Conservation (phyloP, 495 filamentous ascomycete genomes). For the Talaromyces trachyspermus region DNA sequence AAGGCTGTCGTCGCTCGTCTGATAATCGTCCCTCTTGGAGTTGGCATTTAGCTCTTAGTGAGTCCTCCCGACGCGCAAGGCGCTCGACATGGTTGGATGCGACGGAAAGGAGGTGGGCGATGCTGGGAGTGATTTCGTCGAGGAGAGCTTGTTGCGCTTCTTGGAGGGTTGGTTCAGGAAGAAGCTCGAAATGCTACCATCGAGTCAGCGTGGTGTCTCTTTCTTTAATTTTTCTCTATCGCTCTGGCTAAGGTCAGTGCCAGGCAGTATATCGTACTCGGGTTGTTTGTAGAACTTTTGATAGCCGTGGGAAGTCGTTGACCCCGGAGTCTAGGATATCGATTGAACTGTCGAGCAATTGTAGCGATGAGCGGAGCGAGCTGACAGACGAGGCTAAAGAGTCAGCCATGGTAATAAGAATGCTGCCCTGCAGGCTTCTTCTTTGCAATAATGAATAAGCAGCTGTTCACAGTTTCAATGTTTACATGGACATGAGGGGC, state of each 20-base stretch:
- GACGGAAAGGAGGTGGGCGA: slow-evolving; percentile 56
- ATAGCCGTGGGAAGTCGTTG: slow-evolving; percentile 65
- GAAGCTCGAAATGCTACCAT: slow-evolving; percentile 71
- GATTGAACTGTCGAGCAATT: slow-evolving; percentile 68
- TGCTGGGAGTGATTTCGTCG: slow-evolving; percentile 68
- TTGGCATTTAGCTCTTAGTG: slow-evolving; percentile 61
- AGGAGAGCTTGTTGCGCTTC: slow-evolving; percentile 62
- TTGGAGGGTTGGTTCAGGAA: slow-evolving; percentile 59
- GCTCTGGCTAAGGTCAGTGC: too few relatives aligned
- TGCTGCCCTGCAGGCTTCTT: too few relatives aligned
- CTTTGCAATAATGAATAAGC: not conserved
- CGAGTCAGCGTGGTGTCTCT: too few relatives aligned
- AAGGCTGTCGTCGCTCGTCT: slow-evolving; percentile 16
- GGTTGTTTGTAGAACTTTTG: slow-evolving; percentile 63
- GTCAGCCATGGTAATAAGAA: slow-evolving; percentile 37
- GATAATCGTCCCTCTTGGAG: slow-evolving; percentile 61
- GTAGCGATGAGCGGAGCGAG: slow-evolving; percentile 62
- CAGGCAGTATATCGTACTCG: slow-evolving; percentile 44
- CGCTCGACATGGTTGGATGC: slow-evolving; percentile 63
- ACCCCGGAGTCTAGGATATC: slow-evolving; percentile 64
- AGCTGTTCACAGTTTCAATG: slow-evolving; percentile 14
- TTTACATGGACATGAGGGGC: slow-evolving; percentile 22
- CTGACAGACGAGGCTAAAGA: slow-evolving; percentile 58
- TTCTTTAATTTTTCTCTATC: too few relatives aligned
- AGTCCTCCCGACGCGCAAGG: slow-evolving; percentile 61